A percentile compares a stretch with the other conserved stretches of the same genome.
Evolutionary conservation across 441 rosid genomes (phyloP).

Genomic region (Populus hybrid): DNA sequence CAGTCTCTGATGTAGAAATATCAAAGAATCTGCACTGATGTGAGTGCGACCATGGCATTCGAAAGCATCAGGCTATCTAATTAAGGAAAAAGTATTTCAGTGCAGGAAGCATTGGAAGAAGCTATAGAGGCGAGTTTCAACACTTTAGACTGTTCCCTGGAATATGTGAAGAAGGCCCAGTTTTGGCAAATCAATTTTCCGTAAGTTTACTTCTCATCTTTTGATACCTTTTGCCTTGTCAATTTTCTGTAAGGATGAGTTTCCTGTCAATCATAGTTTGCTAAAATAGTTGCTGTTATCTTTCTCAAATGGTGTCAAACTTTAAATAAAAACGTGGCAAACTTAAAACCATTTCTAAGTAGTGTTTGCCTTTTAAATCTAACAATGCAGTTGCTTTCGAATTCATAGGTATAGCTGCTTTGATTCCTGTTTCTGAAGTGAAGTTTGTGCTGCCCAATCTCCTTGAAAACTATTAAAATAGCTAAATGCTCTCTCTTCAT

Average conservation of each 20-base stretch:
- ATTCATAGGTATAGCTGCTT: background rate
- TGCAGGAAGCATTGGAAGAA: conserved; percentile 93
- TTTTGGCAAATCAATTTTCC: conserved; percentile 86
- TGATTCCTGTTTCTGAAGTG: background rate
- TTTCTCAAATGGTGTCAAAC: background rate
- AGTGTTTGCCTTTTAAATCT: background rate
- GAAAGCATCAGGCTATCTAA: conserved; percentile 6
- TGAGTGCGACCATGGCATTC: background rate
- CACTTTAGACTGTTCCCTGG: conserved; percentile 72
- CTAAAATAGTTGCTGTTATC: background rate
- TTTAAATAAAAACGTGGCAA: background rate
- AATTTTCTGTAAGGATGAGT: no score
- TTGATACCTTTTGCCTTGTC: background rate
- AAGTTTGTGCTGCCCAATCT: background rate
- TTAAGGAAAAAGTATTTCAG: conserved; percentile 28
- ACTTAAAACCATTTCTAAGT: background rate
- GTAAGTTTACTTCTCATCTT: conserved; percentile 44
- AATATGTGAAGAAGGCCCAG: conserved; percentile 63
- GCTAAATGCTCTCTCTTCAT: background rate
- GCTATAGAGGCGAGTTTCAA: conserved; percentile 87
- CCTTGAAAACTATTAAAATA: background rate
- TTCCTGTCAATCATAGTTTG: background rate
- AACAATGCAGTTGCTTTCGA: background rate
- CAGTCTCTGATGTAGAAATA: background rate
- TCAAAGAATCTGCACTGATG: background rate